These are phyloP conservation scores for Penicillium sp. DNA, from an alignment of 2,329 filamentous ascomycete species.

Conservation along the genomic window DNA sequence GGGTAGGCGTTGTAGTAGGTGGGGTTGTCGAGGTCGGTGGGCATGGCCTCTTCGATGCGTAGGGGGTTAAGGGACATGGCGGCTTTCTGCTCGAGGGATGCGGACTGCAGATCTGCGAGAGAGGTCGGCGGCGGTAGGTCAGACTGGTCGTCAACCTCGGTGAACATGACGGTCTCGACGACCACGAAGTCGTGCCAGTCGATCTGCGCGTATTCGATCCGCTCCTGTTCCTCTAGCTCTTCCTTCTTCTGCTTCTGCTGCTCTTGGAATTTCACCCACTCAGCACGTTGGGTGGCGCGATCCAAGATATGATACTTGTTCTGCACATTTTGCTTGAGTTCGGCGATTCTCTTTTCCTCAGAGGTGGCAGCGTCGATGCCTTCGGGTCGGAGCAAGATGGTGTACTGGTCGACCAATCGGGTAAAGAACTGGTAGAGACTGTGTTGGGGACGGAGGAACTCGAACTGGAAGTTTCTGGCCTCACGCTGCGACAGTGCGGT, in stretches of 20 bases:
- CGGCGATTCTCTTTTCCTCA: conserved; percentile 65
- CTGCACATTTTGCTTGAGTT: conserved; percentile 68
- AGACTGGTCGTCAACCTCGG: conserved; percentile 76
- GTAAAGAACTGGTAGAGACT: conserved; percentile 95
- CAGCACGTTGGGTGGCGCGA: conserved; percentile 77
- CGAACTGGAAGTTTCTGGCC: conserved; percentile 86
- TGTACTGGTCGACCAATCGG: conserved; percentile 87
- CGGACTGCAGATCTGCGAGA: conserved; percentile 85
- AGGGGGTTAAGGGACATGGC: conserved; percentile 77
- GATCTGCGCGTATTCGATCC: conserved; percentile 72
- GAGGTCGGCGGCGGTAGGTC: conserved; percentile 85
- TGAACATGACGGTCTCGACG: conserved; percentile 91
- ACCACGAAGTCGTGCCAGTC: conserved; percentile 98
- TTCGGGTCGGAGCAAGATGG: conserved; percentile 65
- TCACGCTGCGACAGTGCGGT: conserved; percentile 85
- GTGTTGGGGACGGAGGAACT: conserved; percentile 92
- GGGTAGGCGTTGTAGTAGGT: conserved; percentile 52
- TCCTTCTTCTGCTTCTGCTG: conserved; percentile 83
- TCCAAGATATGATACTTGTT: conserved; percentile 77
- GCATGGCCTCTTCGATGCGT: conserved; percentile 93
- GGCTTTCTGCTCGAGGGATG: conserved; percentile 91
- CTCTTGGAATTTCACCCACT: conserved; percentile 81
- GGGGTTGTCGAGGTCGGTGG: conserved; percentile 60
- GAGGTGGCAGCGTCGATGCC: conserved; percentile 66
- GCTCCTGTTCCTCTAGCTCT: conserved; percentile 78